Percentiles rank a stretch among this genome's conserved stretches.
These are phyloP conservation scores for Scheffersomyces illinoinensis DNA, from an alignment of 1,139 yeast genomes.

Conservation along the genomic window DNA sequence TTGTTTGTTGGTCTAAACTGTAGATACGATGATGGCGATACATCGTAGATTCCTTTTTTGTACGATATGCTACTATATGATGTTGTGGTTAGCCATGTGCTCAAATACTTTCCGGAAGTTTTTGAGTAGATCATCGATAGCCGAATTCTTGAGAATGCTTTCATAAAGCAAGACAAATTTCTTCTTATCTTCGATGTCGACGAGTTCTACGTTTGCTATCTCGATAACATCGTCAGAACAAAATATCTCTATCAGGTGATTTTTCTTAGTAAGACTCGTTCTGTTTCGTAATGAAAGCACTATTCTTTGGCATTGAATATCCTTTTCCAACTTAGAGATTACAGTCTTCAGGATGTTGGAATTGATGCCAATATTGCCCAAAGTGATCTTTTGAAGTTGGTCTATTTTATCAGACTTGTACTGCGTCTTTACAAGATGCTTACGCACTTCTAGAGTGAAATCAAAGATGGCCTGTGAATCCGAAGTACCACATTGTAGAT, in stretches of 20 bases:
- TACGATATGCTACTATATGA: conserved; percentile 2
- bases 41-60: neutral
- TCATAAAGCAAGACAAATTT: conserved; percentile 14
- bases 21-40: neutral
- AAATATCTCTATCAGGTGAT: conserved; percentile 16
- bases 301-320: conserved; percentile 27
- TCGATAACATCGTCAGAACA: conserved; percentile 20
- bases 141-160: conserved; percentile 16
- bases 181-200: conserved; percentile 1
- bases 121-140: conserved; percentile 17
- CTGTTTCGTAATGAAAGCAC: conserved; percentile 6
- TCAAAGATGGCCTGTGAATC: conserved; percentile 6
- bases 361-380: conserved; percentile 9
- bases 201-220: conserved; percentile 8
- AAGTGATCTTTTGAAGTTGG: conserved; percentile 12
- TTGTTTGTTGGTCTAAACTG: neutral
- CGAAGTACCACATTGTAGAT: neutral
- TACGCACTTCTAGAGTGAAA: conserved; percentile 20
- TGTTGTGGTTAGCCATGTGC: conserved; percentile 10
- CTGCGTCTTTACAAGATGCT: conserved; percentile 22
- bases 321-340: conserved; percentile 19
- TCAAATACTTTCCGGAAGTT: conserved; percentile 17
- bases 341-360: conserved; percentile 5
- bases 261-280: neutral
- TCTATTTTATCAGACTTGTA: conserved; percentile 34